Percentiles rank a stretch among this genome's conserved stretches.
Conservation (phyloP, 1,284 basidiomycete species). For the Trametes hirsuta region DNA sequence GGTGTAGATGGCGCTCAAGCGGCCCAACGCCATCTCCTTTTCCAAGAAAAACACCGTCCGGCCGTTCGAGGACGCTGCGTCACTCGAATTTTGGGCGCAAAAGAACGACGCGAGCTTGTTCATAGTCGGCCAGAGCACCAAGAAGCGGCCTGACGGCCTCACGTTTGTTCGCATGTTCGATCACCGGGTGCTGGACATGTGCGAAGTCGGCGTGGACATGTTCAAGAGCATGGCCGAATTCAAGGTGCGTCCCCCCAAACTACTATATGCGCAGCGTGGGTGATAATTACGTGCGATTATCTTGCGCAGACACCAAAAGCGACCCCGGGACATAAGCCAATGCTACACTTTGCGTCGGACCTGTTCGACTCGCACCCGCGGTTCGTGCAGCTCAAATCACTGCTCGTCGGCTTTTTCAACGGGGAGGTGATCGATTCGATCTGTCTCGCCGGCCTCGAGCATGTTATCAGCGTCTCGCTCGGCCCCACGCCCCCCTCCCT, state of each 20-base stretch:
- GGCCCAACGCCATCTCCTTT: constrained; percentile 89
- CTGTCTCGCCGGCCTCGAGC: constrained; percentile 85
- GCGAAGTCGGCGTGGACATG: constrained; percentile 88
- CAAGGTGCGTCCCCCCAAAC: constrained; percentile 61
- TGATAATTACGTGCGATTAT: neutral
- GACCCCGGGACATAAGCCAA: constrained; percentile 87
- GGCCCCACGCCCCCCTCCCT: constrained; percentile 65
- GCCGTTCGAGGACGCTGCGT: constrained; percentile 87
- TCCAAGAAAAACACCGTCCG: constrained; percentile 93
- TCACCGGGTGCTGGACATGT: constrained; percentile 89
- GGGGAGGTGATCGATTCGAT: constrained; percentile 86
- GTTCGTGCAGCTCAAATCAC: constrained; percentile 90
- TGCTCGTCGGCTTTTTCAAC: constrained; percentile 90
- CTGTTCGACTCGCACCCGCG: constrained; percentile 92
- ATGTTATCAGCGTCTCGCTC: constrained; percentile 88
- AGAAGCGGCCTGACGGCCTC: constrained; percentile 92
- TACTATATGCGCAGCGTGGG: neutral
- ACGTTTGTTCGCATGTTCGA: constrained; percentile 91
- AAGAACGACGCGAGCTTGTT: constrained; percentile 98
- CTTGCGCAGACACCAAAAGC: constrained; percentile 77
- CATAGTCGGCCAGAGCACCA: constrained; percentile 89
- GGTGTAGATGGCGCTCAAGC: constrained; percentile 85
- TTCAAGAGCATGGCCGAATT: constrained; percentile 82
- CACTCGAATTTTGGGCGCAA: constrained; percentile 89
- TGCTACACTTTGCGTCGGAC: constrained; percentile 95